These are phyloP conservation scores for Podospora sp. DNA, from an alignment of 495 filamentous ascomycete genomes.

Conservation along the genomic window DNA sequence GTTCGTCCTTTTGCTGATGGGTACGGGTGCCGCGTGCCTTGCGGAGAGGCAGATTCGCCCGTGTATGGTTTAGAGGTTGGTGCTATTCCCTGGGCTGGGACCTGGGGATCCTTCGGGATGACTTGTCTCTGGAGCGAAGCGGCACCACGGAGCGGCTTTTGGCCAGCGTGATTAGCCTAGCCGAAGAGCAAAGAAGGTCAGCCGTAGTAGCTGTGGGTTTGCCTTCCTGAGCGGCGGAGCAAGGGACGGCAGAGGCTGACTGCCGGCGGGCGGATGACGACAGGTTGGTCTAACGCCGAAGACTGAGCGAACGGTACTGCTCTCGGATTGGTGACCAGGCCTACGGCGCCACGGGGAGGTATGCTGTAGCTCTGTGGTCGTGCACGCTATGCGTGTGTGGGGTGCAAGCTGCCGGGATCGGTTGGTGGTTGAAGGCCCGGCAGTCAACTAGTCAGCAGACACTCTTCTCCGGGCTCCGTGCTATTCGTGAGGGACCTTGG, in stretches of 20 bases:
- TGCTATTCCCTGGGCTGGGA: not conserved
- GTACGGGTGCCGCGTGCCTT: not conserved
- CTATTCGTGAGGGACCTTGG: not conserved
- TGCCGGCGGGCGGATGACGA: not conserved
- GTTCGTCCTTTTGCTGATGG: not conserved
- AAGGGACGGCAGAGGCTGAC: not conserved
- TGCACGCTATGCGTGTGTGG: not conserved
- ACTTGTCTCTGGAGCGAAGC: not conserved
- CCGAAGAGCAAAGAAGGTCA: not conserved
- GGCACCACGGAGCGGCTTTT: slow-evolving; percentile 13
- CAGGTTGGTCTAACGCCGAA: not conserved
- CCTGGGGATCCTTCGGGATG: not conserved
- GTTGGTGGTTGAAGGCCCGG: not conserved
- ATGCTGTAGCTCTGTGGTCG: not conserved
- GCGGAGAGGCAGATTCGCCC: too few relatives aligned
- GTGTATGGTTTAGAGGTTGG: not conserved
- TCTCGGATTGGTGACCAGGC: not conserved
- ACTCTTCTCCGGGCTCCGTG: not conserved
- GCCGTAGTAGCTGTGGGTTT: not conserved
- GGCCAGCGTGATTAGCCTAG: not conserved
- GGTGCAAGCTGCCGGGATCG: not conserved
- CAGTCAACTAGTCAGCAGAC: not conserved
- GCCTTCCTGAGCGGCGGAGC: not conserved
- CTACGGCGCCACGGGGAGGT: not conserved
- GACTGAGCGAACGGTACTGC: not conserved